Evolutionary conservation across 768 basidiomycete species (phyloP).

Genomic region (Clitopilus passeckerianus): DNA sequence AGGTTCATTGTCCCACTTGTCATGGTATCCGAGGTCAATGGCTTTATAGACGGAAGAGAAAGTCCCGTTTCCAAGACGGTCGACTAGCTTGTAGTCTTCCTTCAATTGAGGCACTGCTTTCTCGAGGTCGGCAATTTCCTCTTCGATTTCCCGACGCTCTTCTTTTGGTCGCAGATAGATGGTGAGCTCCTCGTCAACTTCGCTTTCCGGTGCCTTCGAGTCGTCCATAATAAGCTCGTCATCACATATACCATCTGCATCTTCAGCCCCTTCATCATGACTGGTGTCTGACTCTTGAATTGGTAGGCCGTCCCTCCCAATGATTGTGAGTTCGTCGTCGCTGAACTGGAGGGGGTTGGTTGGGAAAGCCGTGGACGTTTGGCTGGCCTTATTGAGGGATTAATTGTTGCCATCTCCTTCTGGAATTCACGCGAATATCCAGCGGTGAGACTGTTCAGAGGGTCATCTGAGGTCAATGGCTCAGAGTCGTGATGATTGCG

Average conservation of each 20-base stretch:
- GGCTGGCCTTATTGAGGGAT: conserved; percentile 19
- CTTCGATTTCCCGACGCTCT: conserved; percentile 69
- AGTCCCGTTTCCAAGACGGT: conserved; percentile 93
- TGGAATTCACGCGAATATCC: conserved; percentile 44
- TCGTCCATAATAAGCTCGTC: conserved; percentile 18
- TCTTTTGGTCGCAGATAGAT: conserved; percentile 52
- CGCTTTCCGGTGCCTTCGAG: conserved; percentile 13
- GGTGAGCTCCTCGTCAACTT: conserved; percentile 60
- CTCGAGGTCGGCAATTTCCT: conserved; percentile 74
- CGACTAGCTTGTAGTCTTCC: conserved; percentile 72
- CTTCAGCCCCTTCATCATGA: conserved; percentile 24
- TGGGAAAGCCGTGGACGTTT: conserved; percentile 21
- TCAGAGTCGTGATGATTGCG: conserved; percentile 14
- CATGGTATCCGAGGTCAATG: conserved; percentile 69
- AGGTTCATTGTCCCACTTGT: conserved; percentile 69
- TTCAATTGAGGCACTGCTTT: conserved; percentile 60
- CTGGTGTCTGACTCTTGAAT: conserved; percentile 17
- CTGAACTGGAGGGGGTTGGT: conserved; percentile 45
- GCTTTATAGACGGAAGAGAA: conserved; percentile 99
- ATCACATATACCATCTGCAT: conserved; percentile 24
- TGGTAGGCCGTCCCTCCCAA: conserved; percentile 12
- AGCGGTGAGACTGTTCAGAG: conserved; percentile 28
- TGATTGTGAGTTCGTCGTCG: conserved; percentile 28
- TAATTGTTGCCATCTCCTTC: conserved; percentile 41
- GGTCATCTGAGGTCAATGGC: conserved; percentile 47